Percentiles rank a stretch among this genome's conserved stretches.
Conservation (phyloP, 495 filamentous ascomycete genomes). For the Acidiella bohemica region DNA sequence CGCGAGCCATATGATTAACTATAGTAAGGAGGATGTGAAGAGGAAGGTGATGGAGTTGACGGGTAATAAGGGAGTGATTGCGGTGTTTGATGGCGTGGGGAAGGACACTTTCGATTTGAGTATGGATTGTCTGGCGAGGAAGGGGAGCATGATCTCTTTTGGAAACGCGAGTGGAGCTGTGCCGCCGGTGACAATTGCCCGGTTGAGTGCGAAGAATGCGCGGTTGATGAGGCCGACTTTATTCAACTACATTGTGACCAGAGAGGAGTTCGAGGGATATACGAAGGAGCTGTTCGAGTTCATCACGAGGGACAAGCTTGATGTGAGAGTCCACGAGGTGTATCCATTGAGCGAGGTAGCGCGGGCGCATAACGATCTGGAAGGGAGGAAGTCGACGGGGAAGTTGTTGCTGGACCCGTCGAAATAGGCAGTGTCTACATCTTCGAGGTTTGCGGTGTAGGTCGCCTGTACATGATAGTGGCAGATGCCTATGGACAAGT, state of each 20-base stretch:
- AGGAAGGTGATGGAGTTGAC: slow-evolving; percentile 28
- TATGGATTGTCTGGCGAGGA: slow-evolving; percentile 62
- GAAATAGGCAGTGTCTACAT: slow-evolving; percentile 16
- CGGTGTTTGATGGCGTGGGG: slow-evolving; percentile 83
- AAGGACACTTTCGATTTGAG: slow-evolving; percentile 75
- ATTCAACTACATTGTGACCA: slow-evolving; percentile 58
- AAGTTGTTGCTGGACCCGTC: slow-evolving; percentile 47
- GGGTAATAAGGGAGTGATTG: slow-evolving; percentile 47
- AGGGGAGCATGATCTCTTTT: slow-evolving; percentile 75
- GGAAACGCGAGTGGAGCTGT: slow-evolving; percentile 82
- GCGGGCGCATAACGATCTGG: slow-evolving; percentile 67
- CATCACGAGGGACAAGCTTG: slow-evolving; percentile 52
- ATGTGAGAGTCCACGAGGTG: slow-evolving; percentile 61
- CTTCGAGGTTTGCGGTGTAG: slow-evolving; percentile 7
- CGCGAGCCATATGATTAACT: slow-evolving; percentile 59
- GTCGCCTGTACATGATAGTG: slow-evolving; percentile 8
- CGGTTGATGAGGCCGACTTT: slow-evolving; percentile 65
- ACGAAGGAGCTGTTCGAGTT: slow-evolving; percentile 59
- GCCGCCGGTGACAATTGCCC: slow-evolving; percentile 56
- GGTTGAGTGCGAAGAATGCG: slow-evolving; percentile 57
- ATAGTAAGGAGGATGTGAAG: slow-evolving; percentile 41
- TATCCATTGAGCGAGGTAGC: slow-evolving; percentile 71
- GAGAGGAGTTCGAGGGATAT: slow-evolving; percentile 65
- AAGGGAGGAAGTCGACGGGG: slow-evolving; percentile 70
- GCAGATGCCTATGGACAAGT: slow-evolving; percentile 10